These are phyloP conservation scores for Metschnikowia similis DNA, from an alignment of 805 yeast genomes.

Conservation along the genomic window DNA sequence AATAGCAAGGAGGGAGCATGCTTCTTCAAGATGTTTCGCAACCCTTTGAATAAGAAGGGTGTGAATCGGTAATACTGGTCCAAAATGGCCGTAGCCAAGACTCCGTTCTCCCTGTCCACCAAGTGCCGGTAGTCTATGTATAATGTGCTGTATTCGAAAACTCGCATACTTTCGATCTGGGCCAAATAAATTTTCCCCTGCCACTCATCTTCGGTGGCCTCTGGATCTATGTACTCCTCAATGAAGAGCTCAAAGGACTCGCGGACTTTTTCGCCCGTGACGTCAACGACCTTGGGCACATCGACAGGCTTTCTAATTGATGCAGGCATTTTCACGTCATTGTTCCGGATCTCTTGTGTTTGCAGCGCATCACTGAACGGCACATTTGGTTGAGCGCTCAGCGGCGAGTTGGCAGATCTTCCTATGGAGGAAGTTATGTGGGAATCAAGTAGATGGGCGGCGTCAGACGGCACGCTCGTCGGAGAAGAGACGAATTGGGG, in stretches of 20 bases:
- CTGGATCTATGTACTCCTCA: constrained; percentile 52
- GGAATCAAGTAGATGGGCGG: constrained; percentile 36
- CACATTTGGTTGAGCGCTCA: constrained; percentile 20
- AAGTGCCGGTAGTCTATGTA: constrained; percentile 85
- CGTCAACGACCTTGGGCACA: constrained; percentile 84
- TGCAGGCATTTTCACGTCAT: constrained; percentile 42
- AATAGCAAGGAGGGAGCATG: constrained; percentile 65
- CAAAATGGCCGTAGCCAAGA: constrained; percentile 79
- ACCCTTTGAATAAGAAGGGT: constrained; percentile 76
- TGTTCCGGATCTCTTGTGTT: constrained; percentile 43
- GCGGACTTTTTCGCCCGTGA: constrained; percentile 89
- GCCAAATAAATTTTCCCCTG: constrained; percentile 64
- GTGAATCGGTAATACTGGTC: constrained; percentile 91
- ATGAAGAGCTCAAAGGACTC: constrained; percentile 86
- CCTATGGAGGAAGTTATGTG: constrained; percentile 43
- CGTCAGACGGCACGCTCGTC: constrained; percentile 41
- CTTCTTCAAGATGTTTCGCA: constrained; percentile 65
- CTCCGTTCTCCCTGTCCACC: constrained; percentile 72
- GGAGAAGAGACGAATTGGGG: constrained; percentile 44
- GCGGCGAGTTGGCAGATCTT: constrained; percentile 31
- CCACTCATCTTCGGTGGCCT: constrained; percentile 33
- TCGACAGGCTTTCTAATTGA: constrained; percentile 15
- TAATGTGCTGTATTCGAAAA: constrained; percentile 68
- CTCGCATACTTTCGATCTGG: constrained; percentile 77
- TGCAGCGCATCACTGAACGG: constrained; percentile 24